phyloP scores from a whole-genome alignment of 2,329 filamentous ascomycete species.

The Xylariaceae sp. region DNA sequence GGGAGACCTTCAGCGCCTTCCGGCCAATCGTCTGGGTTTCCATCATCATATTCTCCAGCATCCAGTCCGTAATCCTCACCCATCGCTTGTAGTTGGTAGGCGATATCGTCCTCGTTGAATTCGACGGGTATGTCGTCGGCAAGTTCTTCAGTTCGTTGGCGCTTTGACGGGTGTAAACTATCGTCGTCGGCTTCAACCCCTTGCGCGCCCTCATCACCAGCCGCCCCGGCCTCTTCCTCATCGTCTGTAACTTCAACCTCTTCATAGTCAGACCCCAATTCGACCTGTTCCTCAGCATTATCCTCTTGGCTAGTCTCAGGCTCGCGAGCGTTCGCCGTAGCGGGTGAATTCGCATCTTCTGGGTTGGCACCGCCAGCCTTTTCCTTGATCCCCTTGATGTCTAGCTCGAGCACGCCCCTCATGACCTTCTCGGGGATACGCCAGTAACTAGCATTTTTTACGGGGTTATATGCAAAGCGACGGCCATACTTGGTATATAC shows the following conservation, averaged over 20 bases:
- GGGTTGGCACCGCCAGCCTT: conserved; percentile 50
- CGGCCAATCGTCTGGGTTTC: conserved; percentile 65
- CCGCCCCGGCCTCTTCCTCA: conserved; percentile 17
- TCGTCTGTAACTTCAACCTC: conserved; percentile 71
- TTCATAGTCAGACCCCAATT: conserved; percentile 77
- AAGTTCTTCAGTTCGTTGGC: conserved; percentile 53
- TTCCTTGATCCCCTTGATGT: conserved; percentile 72
- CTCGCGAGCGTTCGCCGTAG: conserved; percentile 19
- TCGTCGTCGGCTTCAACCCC: conserved; percentile 55
- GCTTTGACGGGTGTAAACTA: conserved; percentile 56
- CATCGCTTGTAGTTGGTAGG: conserved; percentile 89
- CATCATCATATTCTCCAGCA: conserved; percentile 76
- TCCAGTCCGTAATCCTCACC: conserved; percentile 83
- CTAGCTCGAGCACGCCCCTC: conserved; percentile 75
- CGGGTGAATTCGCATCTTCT: not conserved
- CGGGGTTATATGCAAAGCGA: conserved; percentile 87
- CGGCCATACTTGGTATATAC: conserved; percentile 92
- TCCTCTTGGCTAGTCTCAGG: conserved; percentile 40
- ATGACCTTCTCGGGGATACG: conserved; percentile 88
- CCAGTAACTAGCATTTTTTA: conserved; percentile 92
- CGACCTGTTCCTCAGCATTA: conserved; percentile 51
- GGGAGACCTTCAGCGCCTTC: conserved; percentile 74
- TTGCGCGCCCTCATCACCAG: conserved; percentile 55
- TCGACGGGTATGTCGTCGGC: conserved; percentile 65
- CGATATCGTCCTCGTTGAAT: conserved; percentile 94